Evolutionary conservation across 495 filamentous ascomycete genomes (phyloP).

Genomic region (Wilcoxina mikolae): DNA sequence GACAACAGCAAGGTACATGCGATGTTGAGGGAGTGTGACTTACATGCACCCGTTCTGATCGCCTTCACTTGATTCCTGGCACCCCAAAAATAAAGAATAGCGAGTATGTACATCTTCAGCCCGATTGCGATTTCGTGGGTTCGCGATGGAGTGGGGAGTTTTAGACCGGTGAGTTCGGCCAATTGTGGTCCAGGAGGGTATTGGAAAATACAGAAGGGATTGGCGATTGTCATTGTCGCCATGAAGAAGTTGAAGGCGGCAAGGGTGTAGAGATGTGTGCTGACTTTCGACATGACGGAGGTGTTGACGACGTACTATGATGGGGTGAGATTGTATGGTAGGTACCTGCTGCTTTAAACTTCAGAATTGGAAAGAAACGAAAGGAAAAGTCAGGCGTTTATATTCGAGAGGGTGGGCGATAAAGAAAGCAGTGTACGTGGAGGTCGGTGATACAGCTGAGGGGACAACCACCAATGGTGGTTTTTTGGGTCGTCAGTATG

Average conservation of each 20-base stretch:
- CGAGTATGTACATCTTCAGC: background rate
- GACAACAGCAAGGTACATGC: too few relatives aligned
- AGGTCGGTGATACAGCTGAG: too few relatives aligned
- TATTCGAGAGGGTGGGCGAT: too few relatives aligned
- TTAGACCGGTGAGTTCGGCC: background rate
- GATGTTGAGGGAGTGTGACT: background rate
- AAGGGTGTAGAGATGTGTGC: background rate
- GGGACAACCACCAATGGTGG: too few relatives aligned
- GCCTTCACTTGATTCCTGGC: background rate
- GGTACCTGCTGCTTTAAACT: too few relatives aligned
- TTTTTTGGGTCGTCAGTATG: too few relatives aligned
- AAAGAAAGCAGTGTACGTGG: too few relatives aligned
- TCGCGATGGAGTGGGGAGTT: background rate
- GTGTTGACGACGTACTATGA: too few relatives aligned
- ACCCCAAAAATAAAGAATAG: background rate
- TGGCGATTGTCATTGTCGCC: background rate
- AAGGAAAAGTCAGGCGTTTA: too few relatives aligned
- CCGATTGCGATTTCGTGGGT: background rate
- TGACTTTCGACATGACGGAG: too few relatives aligned
- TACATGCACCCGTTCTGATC: background rate
- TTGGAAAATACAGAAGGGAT: background rate
- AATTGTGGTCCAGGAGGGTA: background rate
- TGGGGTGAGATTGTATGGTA: too few relatives aligned
- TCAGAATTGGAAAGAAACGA: too few relatives aligned
- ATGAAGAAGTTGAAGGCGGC: background rate